A percentile compares a stretch with the other conserved stretches of the same genome.
Evolutionary conservation across 257 asterid genomes (phyloP).

Genomic region (Solanum rostratum): DNA sequence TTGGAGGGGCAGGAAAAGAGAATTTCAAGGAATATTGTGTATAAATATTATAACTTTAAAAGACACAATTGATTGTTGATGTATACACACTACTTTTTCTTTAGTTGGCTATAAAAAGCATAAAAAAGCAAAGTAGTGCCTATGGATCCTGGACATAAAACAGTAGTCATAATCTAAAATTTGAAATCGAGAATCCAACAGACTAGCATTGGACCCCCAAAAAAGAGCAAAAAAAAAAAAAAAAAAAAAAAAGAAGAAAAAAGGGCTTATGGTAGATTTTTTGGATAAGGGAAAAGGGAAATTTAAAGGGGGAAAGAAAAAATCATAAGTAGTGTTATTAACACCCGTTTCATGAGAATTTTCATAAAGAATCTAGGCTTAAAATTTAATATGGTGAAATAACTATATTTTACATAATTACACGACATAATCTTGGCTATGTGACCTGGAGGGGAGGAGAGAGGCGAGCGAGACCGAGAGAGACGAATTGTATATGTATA

Average conservation of each 20-base stretch:
- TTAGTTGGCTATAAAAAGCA: conserved; percentile 24
- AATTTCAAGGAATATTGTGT: background rate
- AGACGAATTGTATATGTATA: too few species aligned
- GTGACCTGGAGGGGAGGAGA: too few species aligned
- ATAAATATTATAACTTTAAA: background rate
- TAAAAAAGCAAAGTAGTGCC: conserved; percentile 19
- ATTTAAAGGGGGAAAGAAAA: background rate
- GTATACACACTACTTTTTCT: conserved; percentile 2
- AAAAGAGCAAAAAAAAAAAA: background rate
- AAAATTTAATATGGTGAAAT: too few species aligned
- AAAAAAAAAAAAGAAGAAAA: too few species aligned
- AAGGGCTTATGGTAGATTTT: background rate
- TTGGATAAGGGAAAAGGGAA: background rate
- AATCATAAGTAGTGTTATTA: too few species aligned
- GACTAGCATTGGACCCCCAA: background rate
- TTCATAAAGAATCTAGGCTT: too few species aligned
- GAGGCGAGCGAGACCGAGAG: too few species aligned
- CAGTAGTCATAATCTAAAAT: background rate
- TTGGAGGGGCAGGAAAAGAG: conserved; percentile 12
- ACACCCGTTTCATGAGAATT: too few species aligned
- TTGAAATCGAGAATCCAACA: background rate
- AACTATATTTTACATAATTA: too few species aligned
- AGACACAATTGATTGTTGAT: background rate
- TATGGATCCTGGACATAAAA: conserved; percentile 20
- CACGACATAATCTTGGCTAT: too few species aligned